A percentile compares a stretch with the other conserved stretches of the same genome.
Evolutionary conservation across 495 filamentous ascomycete species (phyloP).

Genomic region (Lophiotrema nucula): DNA sequence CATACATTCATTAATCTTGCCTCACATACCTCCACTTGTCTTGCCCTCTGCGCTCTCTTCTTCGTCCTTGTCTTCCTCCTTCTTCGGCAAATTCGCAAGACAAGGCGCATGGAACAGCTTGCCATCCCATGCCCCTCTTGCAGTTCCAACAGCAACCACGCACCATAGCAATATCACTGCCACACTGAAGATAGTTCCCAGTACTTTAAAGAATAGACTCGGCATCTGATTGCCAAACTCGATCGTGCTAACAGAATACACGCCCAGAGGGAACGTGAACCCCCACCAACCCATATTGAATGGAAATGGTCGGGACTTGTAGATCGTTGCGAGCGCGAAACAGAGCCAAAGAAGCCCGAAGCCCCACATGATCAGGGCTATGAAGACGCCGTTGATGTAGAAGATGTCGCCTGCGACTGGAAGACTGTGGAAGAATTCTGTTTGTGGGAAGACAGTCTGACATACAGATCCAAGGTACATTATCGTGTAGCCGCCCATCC

Average conservation of each 20-base stretch:
- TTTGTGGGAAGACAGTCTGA: conserved; percentile 51
- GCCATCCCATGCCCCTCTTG: conserved; percentile 36
- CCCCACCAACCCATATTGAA: conserved; percentile 47
- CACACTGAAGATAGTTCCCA: conserved; percentile 40
- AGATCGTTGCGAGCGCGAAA: conserved; percentile 51
- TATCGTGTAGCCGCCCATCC: conserved; percentile 59
- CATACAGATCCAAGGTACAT: conserved; percentile 58
- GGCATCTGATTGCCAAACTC: conserved; percentile 40
- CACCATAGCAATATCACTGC: conserved; percentile 43
- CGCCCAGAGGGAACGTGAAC: conserved; percentile 43
- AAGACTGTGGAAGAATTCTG: conserved; percentile 45
- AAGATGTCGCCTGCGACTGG: conserved; percentile 50
- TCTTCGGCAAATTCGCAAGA: conserved; percentile 37
- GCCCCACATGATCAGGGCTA: conserved; percentile 59
- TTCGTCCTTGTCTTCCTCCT: conserved; percentile 14
- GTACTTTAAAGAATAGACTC: conserved; percentile 39
- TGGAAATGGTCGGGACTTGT: conserved; percentile 34
- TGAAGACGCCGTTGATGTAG: conserved; percentile 55
- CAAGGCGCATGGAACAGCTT: conserved; percentile 41
- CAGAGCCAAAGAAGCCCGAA: conserved; percentile 63
- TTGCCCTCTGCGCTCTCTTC: conserved; percentile 18
- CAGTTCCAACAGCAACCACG: conserved; percentile 37
- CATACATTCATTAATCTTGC: too few relatives aligned
- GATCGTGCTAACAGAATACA: conserved; percentile 39
- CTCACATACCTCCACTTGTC: too few relatives aligned